A percentile compares a stretch with the other conserved stretches of the same genome.
phyloP scores from a whole-genome alignment of 1,139 yeast genomes.

The Suhomyces coccinellae region DNA sequence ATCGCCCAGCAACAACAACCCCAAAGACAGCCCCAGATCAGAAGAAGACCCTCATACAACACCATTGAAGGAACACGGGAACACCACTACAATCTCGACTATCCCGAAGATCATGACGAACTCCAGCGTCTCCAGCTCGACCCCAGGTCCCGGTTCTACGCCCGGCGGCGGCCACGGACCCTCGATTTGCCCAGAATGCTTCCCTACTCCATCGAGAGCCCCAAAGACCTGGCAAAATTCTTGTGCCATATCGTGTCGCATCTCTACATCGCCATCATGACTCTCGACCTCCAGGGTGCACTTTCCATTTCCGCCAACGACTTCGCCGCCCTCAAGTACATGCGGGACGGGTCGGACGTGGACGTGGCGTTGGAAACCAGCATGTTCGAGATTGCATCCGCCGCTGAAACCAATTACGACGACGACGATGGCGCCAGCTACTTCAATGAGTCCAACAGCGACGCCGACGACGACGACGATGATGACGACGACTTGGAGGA shows the following conservation, averaged over 20 bases:
- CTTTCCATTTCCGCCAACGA: conserved; percentile 68
- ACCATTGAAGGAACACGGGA: conserved; percentile 42
- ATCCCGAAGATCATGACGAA: conserved; percentile 50
- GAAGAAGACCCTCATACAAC: conserved; percentile 38
- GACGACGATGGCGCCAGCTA: conserved; percentile 26
- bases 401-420: conserved; percentile 10
- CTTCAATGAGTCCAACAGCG: conserved; percentile 26
- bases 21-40: neutral
- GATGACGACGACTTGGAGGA: conserved; percentile 29
- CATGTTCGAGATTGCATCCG: conserved; percentile 35
- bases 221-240: conserved; percentile 70
- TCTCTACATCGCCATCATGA: conserved; percentile 73
- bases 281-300: conserved; percentile 75
- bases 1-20: neutral
- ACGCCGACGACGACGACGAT: conserved; percentile 40
- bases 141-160: conserved; percentile 55
- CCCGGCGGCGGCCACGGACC: conserved; percentile 53
- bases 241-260: conserved; percentile 77
- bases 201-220: conserved; percentile 76
- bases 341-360: conserved; percentile 32
- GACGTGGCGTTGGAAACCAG: conserved; percentile 59
- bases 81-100: conserved; percentile 55
- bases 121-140: conserved; percentile 45
- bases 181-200: conserved; percentile 60
- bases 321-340: conserved; percentile 41